Evolutionary conservation across 1,284 basidiomycete species (phyloP), one percentile per base, ranked within the genome.

Genomic region (Heterobasidion annosum): DNA sequence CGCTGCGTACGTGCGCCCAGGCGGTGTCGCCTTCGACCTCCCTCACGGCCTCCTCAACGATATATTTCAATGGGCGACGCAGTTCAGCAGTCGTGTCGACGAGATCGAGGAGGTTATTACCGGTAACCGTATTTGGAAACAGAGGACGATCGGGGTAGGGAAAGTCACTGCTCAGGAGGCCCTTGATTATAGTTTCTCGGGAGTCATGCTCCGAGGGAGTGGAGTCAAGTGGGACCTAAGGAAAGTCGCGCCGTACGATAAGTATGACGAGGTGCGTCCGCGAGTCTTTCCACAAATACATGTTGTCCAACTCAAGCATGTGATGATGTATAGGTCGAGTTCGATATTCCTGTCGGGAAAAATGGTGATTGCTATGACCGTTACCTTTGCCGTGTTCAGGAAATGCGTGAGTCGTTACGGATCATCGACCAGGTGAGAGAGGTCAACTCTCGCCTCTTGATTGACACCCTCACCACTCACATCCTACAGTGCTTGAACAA

Each of bases 51-150:
- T 99, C 37, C 81, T 99, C 43, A 91, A 98, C 63, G 97, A 99
- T 70, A 98, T 99, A 67, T 92, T 91, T 82, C 91, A 91, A 69
- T 99, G 96, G 96, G 88, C 91, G 1, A 98, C 96, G 0, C 96
- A 98, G 66, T 99, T 98, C 71, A 73, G 79, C 54, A 85, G 85
- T 52, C 82, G 96, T 58, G 81, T 99, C 45, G 95, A 99, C 67
- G 96, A 99, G 75, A 91, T 98, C 63, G 96, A 99, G 73, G 95
- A 98, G 73, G 93, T 99, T 61, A 86, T 98, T 32, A 97, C 93
- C 1, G 95, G 88, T 12, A 99, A 99, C 77, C 85, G 95, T 69
- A 97, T 99, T 73, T 98, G 96, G 96, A 97, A 97, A 73, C 82
- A 88, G 64, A 81, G 96, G 58, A 99, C 96, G 18, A 76, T 98